Evolutionary conservation across 257 asterid genomes (phyloP), one percentile per base, ranked within the genome.

Genomic region (Leptodermis oblonga): DNA sequence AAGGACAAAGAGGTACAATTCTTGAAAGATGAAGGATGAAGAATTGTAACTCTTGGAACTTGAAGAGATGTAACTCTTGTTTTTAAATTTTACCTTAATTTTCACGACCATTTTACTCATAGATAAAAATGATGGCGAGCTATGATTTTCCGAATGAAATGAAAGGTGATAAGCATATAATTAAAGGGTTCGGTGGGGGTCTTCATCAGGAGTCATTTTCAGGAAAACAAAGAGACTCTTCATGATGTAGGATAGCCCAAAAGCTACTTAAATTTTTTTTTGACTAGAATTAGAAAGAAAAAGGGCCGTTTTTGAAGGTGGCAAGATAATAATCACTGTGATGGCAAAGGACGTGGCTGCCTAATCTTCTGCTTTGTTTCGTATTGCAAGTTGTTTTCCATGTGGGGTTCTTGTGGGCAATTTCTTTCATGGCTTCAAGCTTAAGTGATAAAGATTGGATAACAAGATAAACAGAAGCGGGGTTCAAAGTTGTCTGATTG

Each of bases 141-240:
- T 65, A 3, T 31, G 30, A 67, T 25, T 66, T 48, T 37, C 49
- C 58, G 61, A 45, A 48, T 26, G 10, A 39, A 59, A 65, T 37
- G 73, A 37, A 65, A 62, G 82, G 53, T 34, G 84, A 72, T 66
- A 67, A 64, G 67, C 52, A 54, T 77, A 61, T 51, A 52, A 17
- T 80, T n/a, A n/a, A 7, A 15, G 13, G n/a, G 11, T 77, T 79
- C 69, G 82, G 86, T 77, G 77, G 60, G 55, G 30, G 83, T 83
- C 83, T 22, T 69, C 69, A 62, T 79, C 85, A 54, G 51, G 33
- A 53, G 68, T 80, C 86, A 69, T 58, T 73, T 14, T 75, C 64
- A 51, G 60, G 75, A 75, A 74, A 78, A 26, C 73, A 59, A 62
- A 28, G 62, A 33, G 49, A 61, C 61, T 68, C 73, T 31, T 73